These are phyloP conservation scores for Tolypocladium endophyticum DNA, from an alignment of 2,329 filamentous ascomycete species.

Conservation along the genomic window DNA sequence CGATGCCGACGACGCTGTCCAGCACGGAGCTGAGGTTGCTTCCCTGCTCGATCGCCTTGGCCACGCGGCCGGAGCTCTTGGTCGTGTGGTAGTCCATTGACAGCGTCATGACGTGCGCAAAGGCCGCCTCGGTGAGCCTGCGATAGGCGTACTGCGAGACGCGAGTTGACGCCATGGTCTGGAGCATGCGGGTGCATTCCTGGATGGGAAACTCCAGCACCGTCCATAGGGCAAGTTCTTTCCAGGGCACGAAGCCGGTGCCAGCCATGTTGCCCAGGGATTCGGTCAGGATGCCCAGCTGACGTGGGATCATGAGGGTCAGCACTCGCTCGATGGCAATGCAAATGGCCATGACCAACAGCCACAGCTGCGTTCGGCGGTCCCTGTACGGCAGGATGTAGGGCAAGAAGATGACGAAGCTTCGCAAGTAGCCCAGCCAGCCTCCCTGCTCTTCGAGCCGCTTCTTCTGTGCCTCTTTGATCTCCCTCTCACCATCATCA, in stretches of 20 bases:
- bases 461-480: constrained; percentile 15
- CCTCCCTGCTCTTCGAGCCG: constrained; percentile 17
- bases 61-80: constrained; percentile 53
- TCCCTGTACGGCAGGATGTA: constrained; percentile 19
- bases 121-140: constrained; percentile 48
- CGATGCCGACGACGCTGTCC: constrained; percentile 46
- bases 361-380: constrained; percentile 16
- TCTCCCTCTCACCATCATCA: constrained; percentile 6
- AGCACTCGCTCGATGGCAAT: constrained; percentile 13
- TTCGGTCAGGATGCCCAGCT: constrained; percentile 20
- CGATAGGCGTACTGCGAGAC: constrained; percentile 33
- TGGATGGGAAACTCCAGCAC: constrained; percentile 5
- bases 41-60: constrained; percentile 55
- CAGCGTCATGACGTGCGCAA: constrained; percentile 57
- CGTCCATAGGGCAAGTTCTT: constrained; percentile 10
- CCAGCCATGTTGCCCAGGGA: constrained; percentile 9
- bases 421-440: constrained; percentile 19
- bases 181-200: constrained; percentile 8
- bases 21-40: constrained; percentile 48
- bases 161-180: constrained; percentile 18
- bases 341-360: constrained; percentile 13
- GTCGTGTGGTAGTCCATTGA: constrained; percentile 61
- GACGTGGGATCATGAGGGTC: constrained; percentile 19
- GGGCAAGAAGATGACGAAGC: constrained; percentile 19
- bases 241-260: constrained; percentile 10